These are phyloP conservation scores for Alloteropsis semialata DNA, from an alignment of 176 grass and related monocot species.

Conservation along the genomic window DNA sequence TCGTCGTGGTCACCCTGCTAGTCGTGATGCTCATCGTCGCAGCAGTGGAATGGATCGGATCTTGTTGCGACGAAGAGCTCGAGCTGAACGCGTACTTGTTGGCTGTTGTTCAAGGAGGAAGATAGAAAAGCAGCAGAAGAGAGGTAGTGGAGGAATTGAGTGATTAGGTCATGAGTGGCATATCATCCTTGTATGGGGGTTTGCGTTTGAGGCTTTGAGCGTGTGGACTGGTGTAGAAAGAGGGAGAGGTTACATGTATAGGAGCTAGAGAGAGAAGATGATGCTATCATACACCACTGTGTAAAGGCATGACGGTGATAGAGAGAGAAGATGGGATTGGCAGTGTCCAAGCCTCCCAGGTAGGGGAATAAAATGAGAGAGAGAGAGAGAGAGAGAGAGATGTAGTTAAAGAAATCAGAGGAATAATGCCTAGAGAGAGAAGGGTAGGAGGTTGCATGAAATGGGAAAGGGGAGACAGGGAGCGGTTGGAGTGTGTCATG, in stretches of 20 bases:
- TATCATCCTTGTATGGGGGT: constrained; percentile 54
- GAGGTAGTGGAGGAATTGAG: constrained; percentile 8
- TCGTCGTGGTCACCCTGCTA: background rate
- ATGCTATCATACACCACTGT: constrained; percentile 23
- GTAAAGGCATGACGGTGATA: constrained; percentile 16
- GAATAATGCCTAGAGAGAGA: constrained; percentile 37
- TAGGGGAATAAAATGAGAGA: constrained; percentile 38
- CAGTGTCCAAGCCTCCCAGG: background rate
- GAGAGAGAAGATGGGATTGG: constrained; percentile 19
- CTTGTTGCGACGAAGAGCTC: background rate
- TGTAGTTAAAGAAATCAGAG: constrained; percentile 17
- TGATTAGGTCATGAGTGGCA: constrained; percentile 81
- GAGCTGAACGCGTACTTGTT: background rate
- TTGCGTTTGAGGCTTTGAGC: constrained; percentile 36
- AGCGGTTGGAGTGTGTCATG: constrained; percentile 27
- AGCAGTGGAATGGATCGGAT: background rate
- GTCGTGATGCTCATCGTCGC: constrained; percentile 27
- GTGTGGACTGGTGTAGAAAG: background rate
- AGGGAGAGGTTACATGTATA: background rate
- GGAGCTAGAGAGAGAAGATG: constrained; percentile 41
- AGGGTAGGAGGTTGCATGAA: background rate
- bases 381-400: constrained; percentile 8
- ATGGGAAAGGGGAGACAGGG: constrained; percentile 26
- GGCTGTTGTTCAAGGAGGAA: constrained; percentile 26
- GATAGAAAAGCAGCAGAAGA: background rate